A percentile compares a stretch with the other conserved stretches of the same genome.
phyloP scores from a whole-genome alignment of 2,329 filamentous ascomycete genomes.

The Xylaria sp. region DNA sequence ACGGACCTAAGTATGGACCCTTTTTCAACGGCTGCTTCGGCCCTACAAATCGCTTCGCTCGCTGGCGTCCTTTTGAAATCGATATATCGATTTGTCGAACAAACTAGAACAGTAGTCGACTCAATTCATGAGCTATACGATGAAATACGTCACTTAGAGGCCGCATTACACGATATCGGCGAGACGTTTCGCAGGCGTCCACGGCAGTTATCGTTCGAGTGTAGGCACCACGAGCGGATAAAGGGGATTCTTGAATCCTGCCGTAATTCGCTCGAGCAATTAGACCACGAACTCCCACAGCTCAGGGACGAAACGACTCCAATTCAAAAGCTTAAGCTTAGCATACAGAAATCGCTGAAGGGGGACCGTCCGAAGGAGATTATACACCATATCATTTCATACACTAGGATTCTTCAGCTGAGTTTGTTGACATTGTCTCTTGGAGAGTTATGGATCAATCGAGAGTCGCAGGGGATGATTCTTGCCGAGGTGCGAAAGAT shows the following conservation, averaged over 20 bases:
- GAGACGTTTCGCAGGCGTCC: conserved; percentile 37
- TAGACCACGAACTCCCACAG: conserved; percentile 41
- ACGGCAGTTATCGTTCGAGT: conserved; percentile 41
- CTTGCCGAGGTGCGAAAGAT: conserved; percentile 43
- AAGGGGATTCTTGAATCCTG: conserved; percentile 38
- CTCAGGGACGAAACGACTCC: conserved; percentile 36
- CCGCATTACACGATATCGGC: conserved; percentile 36
- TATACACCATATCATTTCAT: conserved; percentile 42
- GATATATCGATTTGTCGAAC: conserved; percentile 41
- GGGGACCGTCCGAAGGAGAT: conserved; percentile 41
- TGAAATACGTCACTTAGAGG: conserved; percentile 39
- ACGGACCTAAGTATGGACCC: conserved; percentile 36
- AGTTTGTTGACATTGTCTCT: conserved; percentile 47
- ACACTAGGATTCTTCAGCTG: conserved; percentile 45
- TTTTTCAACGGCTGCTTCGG: conserved; percentile 39
- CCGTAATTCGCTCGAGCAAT: conserved; percentile 34
- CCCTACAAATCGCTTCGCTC: conserved; percentile 37
- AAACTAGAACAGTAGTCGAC: conserved; percentile 34
- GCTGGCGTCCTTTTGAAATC: conserved; percentile 38
- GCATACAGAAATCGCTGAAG: conserved; percentile 41
- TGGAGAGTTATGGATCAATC: conserved; percentile 41
- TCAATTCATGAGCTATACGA: conserved; percentile 42
- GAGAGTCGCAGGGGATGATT: conserved; percentile 45
- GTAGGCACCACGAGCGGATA: conserved; percentile 43
- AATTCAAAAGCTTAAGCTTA: conserved; percentile 38